Evolutionary conservation across 371 early-diverging fungal genomes (phyloP), one percentile per base, ranked within the genome.

Genomic region (Mucor racemosus): DNA sequence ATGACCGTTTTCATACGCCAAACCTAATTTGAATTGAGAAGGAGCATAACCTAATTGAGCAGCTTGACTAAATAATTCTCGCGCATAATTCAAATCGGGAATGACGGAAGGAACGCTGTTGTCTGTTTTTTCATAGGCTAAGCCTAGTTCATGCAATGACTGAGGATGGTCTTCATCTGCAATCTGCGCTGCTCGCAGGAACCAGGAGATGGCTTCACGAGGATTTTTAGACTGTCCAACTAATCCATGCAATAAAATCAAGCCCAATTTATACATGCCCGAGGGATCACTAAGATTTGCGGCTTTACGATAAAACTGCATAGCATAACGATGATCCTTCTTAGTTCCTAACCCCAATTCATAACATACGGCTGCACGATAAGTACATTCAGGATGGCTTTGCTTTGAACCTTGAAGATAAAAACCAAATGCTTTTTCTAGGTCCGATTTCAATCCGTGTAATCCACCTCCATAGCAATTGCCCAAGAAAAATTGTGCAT

Each of bases 211-310:
- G 17, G 91, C 97, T 69, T 97, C 96, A 26, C 92, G 84, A 31
- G 93, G 93, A 65, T 92, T 92, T 58, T 80, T 67, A 8, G 85
- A 68, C 64, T 90, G 89, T 5, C 89, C 88, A 60, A 96, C 71
- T 65, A 86, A 62, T 3, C 96, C 96, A 71, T 92, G 89, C 68
- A 95, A 69, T 61, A 94, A 68, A 9, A 93, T 83, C 85, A 94
- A 85, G 14, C 96, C 98, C 15, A 97, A 81, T 76, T 97, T 97
- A 87, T 95, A 97, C 97, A 99, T 97, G 31, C 94, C 97, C 0
- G 93, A 90, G 14, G 94, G 90, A 67, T 97, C 96, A 34, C 96
- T 93, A 54, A 94, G 75, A 38, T 92, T 90, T 1, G 99, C 98
- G 0, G 97, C 94, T 77, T 97, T 97, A 68, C 95, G 89, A 78